A percentile compares a stretch with the other conserved stretches of the same genome.
Conservation (phyloP, 345 rosid species). For the Turnera subulata region DNA sequence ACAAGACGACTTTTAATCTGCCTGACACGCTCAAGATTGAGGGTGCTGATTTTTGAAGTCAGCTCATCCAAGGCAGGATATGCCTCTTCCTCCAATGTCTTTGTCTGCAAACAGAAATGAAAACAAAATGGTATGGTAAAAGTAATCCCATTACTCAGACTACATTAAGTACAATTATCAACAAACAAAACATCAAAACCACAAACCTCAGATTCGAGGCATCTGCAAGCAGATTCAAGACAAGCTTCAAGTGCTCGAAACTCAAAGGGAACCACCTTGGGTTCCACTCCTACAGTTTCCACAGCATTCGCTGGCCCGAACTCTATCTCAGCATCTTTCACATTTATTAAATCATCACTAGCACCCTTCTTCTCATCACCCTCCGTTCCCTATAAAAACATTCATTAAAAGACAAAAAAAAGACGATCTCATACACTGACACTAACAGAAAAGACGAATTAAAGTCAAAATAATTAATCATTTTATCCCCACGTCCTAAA, state of each 20-base stretch:
- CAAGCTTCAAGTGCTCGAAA: conserved; percentile 73
- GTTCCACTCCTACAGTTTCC: background rate
- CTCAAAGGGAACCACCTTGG: conserved; percentile 59
- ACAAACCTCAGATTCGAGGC: conserved; percentile 67
- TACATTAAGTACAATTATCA: background rate
- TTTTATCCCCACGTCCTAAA: too few relatives aligned
- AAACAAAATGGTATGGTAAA: background rate
- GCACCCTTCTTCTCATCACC: background rate
- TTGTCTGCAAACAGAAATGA: conserved; percentile 33
- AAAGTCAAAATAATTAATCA: too few relatives aligned
- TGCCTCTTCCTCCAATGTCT: conserved; percentile 67
- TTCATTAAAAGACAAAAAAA: too few relatives aligned
- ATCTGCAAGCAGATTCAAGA: conserved; percentile 67
- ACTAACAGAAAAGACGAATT: too few relatives aligned
- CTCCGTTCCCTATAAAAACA: background rate
- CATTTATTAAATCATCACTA: background rate
- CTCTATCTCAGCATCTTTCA: background rate
- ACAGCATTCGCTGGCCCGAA: background rate
- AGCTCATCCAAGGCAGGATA: conserved; percentile 81
- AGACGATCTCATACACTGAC: too few relatives aligned
- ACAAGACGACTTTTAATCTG: conserved; percentile 75
- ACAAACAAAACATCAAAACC: background rate
- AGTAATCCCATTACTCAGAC: background rate
- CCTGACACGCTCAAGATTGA: conserved; percentile 68
- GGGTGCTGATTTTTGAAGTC: conserved; percentile 73